These are phyloP conservation scores for Ensete ventricosum DNA, from an alignment of 176 grass and related monocot species.

Conservation along the genomic window DNA sequence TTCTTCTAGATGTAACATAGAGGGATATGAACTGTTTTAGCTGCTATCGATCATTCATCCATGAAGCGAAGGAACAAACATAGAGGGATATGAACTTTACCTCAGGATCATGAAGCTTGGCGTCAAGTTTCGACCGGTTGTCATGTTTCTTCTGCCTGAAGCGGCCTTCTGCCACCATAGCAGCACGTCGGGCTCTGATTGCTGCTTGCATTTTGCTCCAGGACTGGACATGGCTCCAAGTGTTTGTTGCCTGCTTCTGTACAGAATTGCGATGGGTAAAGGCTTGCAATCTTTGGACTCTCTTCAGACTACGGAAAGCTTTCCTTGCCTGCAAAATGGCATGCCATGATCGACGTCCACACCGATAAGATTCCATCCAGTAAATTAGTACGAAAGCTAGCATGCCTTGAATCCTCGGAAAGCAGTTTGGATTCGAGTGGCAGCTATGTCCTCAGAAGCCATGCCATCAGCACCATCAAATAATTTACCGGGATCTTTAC, in stretches of 20 bases:
- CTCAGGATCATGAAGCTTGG: slow-evolving; percentile 84
- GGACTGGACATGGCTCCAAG: slow-evolving; percentile 57
- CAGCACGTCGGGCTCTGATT: slow-evolving; percentile 58
- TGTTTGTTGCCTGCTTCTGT: slow-evolving; percentile 73
- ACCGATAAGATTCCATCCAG: no score
- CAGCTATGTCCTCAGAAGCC: not conserved
- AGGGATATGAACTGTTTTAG: no score
- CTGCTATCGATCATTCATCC: no score
- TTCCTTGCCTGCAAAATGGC: slow-evolving; percentile 43
- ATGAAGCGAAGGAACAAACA: no score
- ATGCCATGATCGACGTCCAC: not conserved
- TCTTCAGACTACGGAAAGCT: slow-evolving; percentile 55
- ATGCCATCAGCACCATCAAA: not conserved
- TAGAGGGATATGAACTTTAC: not conserved
- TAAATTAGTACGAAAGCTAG: not conserved
- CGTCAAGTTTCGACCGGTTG: slow-evolving; percentile 74
- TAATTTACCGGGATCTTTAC: not conserved
- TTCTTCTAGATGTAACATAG: no score
- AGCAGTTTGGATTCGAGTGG: slow-evolving; percentile 14
- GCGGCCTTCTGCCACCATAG: slow-evolving; percentile 85
- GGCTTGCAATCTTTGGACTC: slow-evolving; percentile 53
- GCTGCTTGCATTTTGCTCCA: slow-evolving; percentile 87
- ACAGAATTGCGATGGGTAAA: slow-evolving; percentile 44
- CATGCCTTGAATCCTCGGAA: slow-evolving; percentile 6
- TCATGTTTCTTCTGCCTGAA: slow-evolving; percentile 85